A percentile compares a stretch with the other conserved stretches of the same genome.
These are phyloP conservation scores for Suhomyces chickasaworum DNA, from an alignment of 1,139 yeast species.

Conservation along the genomic window DNA sequence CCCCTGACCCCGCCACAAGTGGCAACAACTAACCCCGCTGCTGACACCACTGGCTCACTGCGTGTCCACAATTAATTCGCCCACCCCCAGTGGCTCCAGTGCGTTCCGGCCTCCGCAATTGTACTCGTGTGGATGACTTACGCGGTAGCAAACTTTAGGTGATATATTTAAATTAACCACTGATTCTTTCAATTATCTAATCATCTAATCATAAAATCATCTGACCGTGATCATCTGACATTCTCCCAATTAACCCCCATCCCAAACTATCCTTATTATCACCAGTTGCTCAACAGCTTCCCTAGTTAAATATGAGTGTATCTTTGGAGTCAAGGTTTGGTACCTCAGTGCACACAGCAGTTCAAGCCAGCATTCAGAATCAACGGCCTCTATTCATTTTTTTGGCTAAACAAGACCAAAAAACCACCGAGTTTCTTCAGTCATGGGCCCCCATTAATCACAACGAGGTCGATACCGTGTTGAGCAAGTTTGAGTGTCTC, in stretches of 20 bases:
- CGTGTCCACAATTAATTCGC: not conserved
- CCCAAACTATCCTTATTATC: not conserved
- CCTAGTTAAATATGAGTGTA: not conserved
- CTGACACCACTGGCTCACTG: not conserved
- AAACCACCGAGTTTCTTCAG: slow-evolving; percentile 6
- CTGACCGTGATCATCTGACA: slow-evolving; percentile 4
- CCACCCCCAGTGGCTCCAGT: not conserved
- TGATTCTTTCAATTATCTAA: not conserved
- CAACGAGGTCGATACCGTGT: slow-evolving; percentile 13
- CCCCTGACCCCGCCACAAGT: not conserved
- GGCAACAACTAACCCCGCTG: not conserved
- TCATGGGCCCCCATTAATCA: slow-evolving; percentile 7
- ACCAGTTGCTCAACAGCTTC: not conserved
- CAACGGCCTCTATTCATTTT: slow-evolving; percentile 47
- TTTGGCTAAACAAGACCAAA: slow-evolving; percentile 27
- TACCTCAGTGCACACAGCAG: slow-evolving; percentile 44
- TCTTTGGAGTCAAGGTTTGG: slow-evolving; percentile 19
- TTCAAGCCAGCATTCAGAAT: slow-evolving; percentile 34
- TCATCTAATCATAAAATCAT: slow-evolving; percentile 4
- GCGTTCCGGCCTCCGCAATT: not conserved
- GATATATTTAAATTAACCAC: not conserved
- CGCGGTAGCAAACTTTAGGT: not conserved
- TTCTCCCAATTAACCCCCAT: not conserved
- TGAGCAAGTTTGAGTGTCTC: slow-evolving; percentile 40
- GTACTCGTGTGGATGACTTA: not conserved